A percentile compares a stretch with the other conserved stretches of the same genome.
phyloP scores from a whole-genome alignment of 345 rosid genomes.

The Eutrema heterophyllum region DNA sequence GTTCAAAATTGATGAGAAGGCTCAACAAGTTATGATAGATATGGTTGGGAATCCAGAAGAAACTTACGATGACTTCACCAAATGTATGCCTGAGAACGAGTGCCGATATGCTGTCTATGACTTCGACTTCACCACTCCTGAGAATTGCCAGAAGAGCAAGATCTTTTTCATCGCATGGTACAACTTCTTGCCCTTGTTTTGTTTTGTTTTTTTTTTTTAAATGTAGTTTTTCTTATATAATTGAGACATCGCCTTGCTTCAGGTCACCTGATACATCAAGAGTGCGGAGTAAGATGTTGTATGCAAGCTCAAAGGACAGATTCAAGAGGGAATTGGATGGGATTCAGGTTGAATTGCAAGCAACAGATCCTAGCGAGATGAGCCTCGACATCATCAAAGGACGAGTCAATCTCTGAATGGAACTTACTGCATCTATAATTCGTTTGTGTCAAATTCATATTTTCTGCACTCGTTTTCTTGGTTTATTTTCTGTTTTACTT shows the following conservation, averaged over 20 bases:
- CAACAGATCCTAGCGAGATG: conserved; percentile 77
- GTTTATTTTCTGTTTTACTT: neutral
- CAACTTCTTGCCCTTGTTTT: neutral
- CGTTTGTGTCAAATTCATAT: conserved; percentile 3
- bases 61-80: conserved; percentile 52
- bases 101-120: conserved; percentile 54
- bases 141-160: conserved; percentile 72
- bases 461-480: conserved; percentile 7
- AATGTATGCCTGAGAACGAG: conserved; percentile 50
- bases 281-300: conserved; percentile 75
- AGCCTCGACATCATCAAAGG: conserved; percentile 57
- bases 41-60: conserved; percentile 52
- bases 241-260: conserved; percentile 6
- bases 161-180: conserved; percentile 76
- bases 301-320: conserved; percentile 71
- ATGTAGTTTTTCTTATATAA: neutral
- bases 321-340: conserved; percentile 80
- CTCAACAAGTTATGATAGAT: conserved; percentile 56
- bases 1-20: conserved; percentile 62
- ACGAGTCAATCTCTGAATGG: conserved; percentile 39
- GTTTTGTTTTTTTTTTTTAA: neutral
- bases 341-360: conserved; percentile 68
- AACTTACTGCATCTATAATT: conserved; percentile 1
- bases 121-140: conserved; percentile 55
- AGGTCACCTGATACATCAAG: conserved; percentile 68